A percentile compares a stretch with the other conserved stretches of the same genome.
Conservation (phyloP, 2,329 filamentous ascomycete species). For the Penicillium concentricum region DNA sequence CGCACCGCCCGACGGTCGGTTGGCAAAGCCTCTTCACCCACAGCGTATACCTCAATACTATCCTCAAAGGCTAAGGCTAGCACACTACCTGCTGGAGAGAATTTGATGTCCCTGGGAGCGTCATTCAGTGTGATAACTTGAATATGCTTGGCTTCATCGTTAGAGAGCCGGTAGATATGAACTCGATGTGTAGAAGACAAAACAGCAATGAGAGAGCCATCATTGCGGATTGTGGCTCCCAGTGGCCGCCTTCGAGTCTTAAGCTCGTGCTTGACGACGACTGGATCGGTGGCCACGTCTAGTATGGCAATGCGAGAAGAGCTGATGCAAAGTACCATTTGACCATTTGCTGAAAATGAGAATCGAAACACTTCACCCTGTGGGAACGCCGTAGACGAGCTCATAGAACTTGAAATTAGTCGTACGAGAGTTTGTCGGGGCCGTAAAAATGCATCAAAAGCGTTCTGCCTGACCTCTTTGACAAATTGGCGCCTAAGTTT, state of each 20-base stretch:
- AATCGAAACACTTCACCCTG: slow-evolving; percentile 86
- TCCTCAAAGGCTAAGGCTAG: slow-evolving; percentile 82
- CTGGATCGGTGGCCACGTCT: slow-evolving; percentile 60
- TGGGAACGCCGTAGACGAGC: slow-evolving; percentile 74
- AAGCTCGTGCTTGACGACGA: slow-evolving; percentile 71
- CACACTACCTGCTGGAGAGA: slow-evolving; percentile 79
- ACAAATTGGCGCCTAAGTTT: slow-evolving; percentile 65
- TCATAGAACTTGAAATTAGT: slow-evolving; percentile 78
- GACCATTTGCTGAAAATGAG: slow-evolving; percentile 71
- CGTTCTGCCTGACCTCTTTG: slow-evolving; percentile 69
- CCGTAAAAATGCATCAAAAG: slow-evolving; percentile 73
- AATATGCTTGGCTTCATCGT: slow-evolving; percentile 65
- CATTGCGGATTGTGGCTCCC: slow-evolving; percentile 74
- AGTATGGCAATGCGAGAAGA: slow-evolving; percentile 81
- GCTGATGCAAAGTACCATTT: slow-evolving; percentile 75
- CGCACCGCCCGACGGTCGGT: slow-evolving; percentile 74
- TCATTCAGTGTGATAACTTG: slow-evolving; percentile 76
- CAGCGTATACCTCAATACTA: slow-evolving; percentile 81
- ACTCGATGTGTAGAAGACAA: slow-evolving; percentile 80
- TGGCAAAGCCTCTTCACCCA: slow-evolving; percentile 62
- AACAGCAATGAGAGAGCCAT: slow-evolving; percentile 73
- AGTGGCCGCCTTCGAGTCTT: slow-evolving; percentile 75
- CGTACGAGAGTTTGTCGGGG: slow-evolving; percentile 71
- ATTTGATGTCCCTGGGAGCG: slow-evolving; percentile 71
- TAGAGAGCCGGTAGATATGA: slow-evolving; percentile 74